phyloP scores from a whole-genome alignment of 129 eudicot genomes.

The Escallonia herrerae region DNA sequence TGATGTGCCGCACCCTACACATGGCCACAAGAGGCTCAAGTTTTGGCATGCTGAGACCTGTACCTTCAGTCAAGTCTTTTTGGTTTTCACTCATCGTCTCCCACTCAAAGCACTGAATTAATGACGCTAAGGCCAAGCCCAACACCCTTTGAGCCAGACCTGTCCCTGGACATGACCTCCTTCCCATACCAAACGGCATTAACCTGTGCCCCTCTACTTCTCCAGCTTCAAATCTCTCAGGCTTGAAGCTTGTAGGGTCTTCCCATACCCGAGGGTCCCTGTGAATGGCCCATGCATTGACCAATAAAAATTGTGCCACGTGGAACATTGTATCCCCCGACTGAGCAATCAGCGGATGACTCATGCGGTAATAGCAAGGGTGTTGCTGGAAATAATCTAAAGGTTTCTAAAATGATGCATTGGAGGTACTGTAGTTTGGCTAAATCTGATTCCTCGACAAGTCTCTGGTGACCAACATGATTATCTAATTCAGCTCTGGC shows the following conservation, averaged over 20 bases:
- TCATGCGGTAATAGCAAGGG: constrained; percentile 2
- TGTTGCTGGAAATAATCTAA: constrained; percentile 24
- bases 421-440: constrained; percentile 22
- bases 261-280: too few relatives aligned
- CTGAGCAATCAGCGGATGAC: constrained; percentile 16
- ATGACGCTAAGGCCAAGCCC: constrained; percentile 3
- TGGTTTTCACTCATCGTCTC: neutral
- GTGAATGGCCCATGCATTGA: too few relatives aligned
- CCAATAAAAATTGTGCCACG: too few relatives aligned
- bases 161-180: too few relatives aligned
- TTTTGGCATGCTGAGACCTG: neutral
- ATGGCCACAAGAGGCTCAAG: neutral
- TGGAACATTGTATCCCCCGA: constrained; percentile 16
- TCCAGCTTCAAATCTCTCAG: too few relatives aligned
- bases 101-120: constrained; percentile 19
- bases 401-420: constrained; percentile 19
- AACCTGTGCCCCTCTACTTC: constrained; percentile 1
- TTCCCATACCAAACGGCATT: constrained; percentile 35
- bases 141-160: neutral
- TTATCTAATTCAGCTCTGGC: neutral
- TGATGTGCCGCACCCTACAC: neutral
- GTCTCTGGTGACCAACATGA: constrained; percentile 13
- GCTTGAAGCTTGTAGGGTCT: too few relatives aligned
- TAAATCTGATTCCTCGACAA: neutral
- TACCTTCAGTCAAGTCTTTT: constrained; percentile 7